Evolutionary conservation across 441 rosid genomes (phyloP), one percentile per base, ranked within the genome.

Genomic region (Pelargonium citronellum): DNA sequence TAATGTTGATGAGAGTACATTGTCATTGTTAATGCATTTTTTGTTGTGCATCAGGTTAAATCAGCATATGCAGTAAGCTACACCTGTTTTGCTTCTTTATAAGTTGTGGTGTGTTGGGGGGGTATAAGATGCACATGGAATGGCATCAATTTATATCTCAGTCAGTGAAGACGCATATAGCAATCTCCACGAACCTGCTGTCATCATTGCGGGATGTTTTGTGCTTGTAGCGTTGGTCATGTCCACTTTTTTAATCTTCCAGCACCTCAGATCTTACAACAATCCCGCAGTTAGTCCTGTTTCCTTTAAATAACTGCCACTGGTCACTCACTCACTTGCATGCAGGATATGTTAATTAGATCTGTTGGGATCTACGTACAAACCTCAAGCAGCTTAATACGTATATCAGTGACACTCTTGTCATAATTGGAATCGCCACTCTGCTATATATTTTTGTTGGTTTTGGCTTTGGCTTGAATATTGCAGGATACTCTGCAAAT

Each of bases 251-350:
- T 88, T 86, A 77, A 82, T 83, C 57, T 51, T 86, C 51, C 90
- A 84, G 30, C 97, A 91, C 84, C 97, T 91, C 79, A 84, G 91
- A 81, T 82, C 85, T 66, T 90, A 94, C 82, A 87, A 91, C 69
- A 91, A 89, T 68, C 96, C 95, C 5, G 78, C 82, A 61, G 97
- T 91, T 49, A 71, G 87, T 79, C 69, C 19, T 67, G 46, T 68
- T n/a, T 11, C 66, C 53, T 53, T 13, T 3, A 1, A 1, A 5
- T 51, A 46, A 27, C 63, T 58, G 5, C 17, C 63, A 19, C 1
- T 57, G 19, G 39, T 57, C 8, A 57, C 63, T 57, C 7, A 4
- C 8, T 57, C 8, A 57, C 63, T 57, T 17, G 12, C 8, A 57
- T n/a, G 17, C 16, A n/a, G 58, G 62, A 57, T 57, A 17, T 7